Base-by-base conservation (phyloP, 192 early-diverging fungal genomes). In the Entomortierella chlamydospora region DNA sequence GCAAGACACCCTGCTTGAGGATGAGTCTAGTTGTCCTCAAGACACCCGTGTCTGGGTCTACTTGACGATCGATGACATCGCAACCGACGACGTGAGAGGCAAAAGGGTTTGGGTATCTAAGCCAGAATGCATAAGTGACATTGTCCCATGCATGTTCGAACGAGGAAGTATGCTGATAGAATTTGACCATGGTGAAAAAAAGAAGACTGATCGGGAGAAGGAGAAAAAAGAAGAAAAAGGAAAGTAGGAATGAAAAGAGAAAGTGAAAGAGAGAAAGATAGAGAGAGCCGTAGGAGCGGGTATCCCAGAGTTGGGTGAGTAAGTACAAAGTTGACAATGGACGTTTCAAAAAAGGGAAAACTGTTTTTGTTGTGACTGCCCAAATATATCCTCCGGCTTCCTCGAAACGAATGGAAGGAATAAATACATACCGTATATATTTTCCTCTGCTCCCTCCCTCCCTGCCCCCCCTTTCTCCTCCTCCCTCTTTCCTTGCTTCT, bases 71-170 rank as follows among this genome's bases (percentile, higher is more conserved):
- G 18, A 99, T 87, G n/a, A 97, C 96, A 84, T 99, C 98, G 23
- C 91, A 88, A 5, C 95, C 83, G 51, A 98, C 82, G 20, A 99
- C 98, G 83, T 99, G 98, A 10, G 91, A 88, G 4, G 98, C 94
- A 83, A 95, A 97, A 28, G 98, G 98, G 81, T 99, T 99, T 52
- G 98, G 98, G 85, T 99, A 99, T 50, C 97, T 93, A 72, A 93
- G 82, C 89, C 92, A 96, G 63, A 98, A 94, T 23, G 96, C 96
- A 61, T 87, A 89, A 12, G 96, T 94, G 57, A 98, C 94, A 60
- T 87, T 91, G 39, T 87, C 85, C 95, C 94, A 96, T 43, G 91
- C 87, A 68, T 91, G 87, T 85, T 94, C 90, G 68, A 91, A 95
- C 23, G 87, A 83, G 63, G 87, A 90, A n/a, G 87, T 90, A 45